Evolutionary conservation across 768 basidiomycete species (phyloP), one percentile per base, ranked within the genome.

Genomic region (Podaxis mareebaensis): DNA sequence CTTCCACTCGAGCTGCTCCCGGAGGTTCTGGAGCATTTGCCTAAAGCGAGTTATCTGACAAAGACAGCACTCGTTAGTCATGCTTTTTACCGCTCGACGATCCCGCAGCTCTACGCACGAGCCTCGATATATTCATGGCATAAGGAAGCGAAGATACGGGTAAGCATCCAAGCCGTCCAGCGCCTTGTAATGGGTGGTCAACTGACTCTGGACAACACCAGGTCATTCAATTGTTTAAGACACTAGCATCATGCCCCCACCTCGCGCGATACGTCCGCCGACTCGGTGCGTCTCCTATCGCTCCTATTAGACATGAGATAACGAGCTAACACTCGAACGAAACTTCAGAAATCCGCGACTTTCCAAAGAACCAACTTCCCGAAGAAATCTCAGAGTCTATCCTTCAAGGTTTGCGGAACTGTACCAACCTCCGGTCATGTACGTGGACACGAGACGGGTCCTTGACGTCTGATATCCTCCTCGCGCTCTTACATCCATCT

Each of bases 361-460:
- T 91, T 67, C 90, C 91, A 0, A 89, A 87, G 67, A 79, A 76
- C 10, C 64, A 81, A 2, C 68, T 71, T 1, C 65, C 69, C 7
- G 73, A 78, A 2, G 71, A 74, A 1, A 65, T 84, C 22, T 68
- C 78, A 7, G 70, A 74, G 5, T 66, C 75, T 8, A 85, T 89
- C 53, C 57, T 81, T 5, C 69, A 64, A 53, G 91, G 85, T 0
- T 72, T 93, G 13, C 70, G 72, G 53, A 89, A 92, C 68, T 91
- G 90, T 67, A 68, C 73, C 44, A 85, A 85, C 64, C 79, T 93
- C 11, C 76, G 67, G 49, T 78, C 85, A 5, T 92, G 89, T 68
- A 84, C 85, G 4, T 94, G 91, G 91, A 93, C 92, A 10, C 84
- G 92, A 48, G 89, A 93, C 66, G 89, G 91, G 3, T 87, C 92